phyloP scores from a whole-genome alignment of 768 basidiomycete genomes.

The Dentipellis sp. region DNA sequence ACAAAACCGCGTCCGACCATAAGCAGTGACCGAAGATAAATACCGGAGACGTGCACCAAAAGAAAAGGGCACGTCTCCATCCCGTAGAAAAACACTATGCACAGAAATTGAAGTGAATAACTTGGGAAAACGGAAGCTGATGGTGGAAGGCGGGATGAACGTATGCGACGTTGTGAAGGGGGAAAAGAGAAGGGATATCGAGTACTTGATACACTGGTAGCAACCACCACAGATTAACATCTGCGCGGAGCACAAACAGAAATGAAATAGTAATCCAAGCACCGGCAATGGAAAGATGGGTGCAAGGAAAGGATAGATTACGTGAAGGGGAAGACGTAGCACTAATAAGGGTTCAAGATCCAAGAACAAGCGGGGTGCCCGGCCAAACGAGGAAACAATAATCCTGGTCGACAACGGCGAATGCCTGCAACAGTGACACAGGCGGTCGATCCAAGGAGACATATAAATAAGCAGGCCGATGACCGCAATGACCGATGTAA shows the following conservation, averaged over 20 bases:
- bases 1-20: slow-evolving; percentile 1
- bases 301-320: slow-evolving; percentile 4
- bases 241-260: slow-evolving; percentile 7
- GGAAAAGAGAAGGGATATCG: slow-evolving; percentile 6
- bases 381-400: slow-evolving; percentile 21
- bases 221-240: slow-evolving; percentile 6
- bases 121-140: slow-evolving; percentile 12
- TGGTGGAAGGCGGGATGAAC: slow-evolving; percentile 3
- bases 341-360: slow-evolving; percentile 27
- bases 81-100: slow-evolving; percentile 9
- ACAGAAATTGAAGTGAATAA: slow-evolving; percentile 11
- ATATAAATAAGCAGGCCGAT: slow-evolving; percentile 15
- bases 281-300: background rate
- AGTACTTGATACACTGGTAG: slow-evolving; percentile 15
- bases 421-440: slow-evolving; percentile 19
- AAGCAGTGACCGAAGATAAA: slow-evolving; percentile 4
- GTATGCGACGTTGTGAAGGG: background rate
- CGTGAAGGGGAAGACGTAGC: slow-evolving; percentile 15
- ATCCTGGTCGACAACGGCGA: slow-evolving; percentile 17
- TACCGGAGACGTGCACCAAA: background rate
- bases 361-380: slow-evolving; percentile 28
- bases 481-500: slow-evolving; percentile 6
- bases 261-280: background rate
- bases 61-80: slow-evolving; percentile 5
- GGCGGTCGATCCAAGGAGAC: background rate